Base-by-base conservation (phyloP, 1,284 basidiomycete genomes). In the Rhodotorula glutinis region DNA sequence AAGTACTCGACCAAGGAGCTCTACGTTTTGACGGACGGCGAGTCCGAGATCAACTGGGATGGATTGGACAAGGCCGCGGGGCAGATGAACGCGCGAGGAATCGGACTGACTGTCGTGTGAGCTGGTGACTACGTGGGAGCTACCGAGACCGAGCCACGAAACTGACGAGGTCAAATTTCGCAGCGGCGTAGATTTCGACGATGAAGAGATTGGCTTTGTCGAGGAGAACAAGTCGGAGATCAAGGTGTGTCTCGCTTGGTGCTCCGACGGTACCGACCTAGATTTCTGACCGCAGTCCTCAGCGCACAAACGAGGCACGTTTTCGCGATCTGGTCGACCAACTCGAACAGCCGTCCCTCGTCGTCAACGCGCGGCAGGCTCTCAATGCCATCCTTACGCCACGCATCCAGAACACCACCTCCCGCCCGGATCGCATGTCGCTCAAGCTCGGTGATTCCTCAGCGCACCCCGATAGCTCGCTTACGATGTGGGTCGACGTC, bases 151-250 rank as follows among this genome's bases (percentile, higher is more conserved):
- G 33, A 38, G 33, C n/a, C n/a, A n/a, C n/a, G n/a, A n/a, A n/a
- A 11, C 33, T 38, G 25, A 25, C 7, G 3, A 33, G 23, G 1
- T 19, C 40, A 29, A 8, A 5, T 7, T 11, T 11, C 33, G 33
- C 65, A 81, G 75, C 33, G 92, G 92, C 7, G 82, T 92, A 49
- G 90, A 92, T 78, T 94, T 94, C 78, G 90, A 88, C 74, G 88
- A 91, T 73, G 85, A 87, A 46, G 84, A 87, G 27, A 79, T 85
- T 29, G 84, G 79, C 0, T 87, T 84, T 75, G 78, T 81, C 13
- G 87, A 91, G 76, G 84, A 88, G 61, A 80, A 85, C 73, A 92
- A 93, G 75, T 82, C 84, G 14, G 68, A 81, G 8, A 82, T 86
- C 66, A 92, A 93, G 83, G 90, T 88, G 3, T 73, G 43, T 72